Evolutionary conservation across 768 basidiomycete species (phyloP).

Genomic region (Russula sp.): DNA sequence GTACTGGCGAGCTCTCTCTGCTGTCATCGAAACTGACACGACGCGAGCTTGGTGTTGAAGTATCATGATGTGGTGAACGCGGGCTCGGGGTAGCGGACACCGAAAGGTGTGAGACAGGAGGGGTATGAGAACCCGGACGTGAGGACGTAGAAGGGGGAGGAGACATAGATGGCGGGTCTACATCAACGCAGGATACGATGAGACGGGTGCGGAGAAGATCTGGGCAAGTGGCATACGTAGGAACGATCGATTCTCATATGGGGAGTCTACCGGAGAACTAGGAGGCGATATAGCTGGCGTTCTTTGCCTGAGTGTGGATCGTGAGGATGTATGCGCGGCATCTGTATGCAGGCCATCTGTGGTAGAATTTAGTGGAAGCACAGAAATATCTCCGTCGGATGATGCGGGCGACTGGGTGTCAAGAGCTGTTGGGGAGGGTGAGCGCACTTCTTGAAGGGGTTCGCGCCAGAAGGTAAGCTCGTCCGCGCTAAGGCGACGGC

Average conservation of each 20-base stretch:
- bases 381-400: slow-evolving; percentile 18
- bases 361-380: background rate
- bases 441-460: slow-evolving; percentile 25
- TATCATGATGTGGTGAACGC: background rate
- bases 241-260: slow-evolving; percentile 4
- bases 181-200: background rate
- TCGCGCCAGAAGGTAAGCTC: slow-evolving; percentile 27
- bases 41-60: background rate
- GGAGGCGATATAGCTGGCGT: background rate
- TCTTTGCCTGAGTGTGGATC: background rate
- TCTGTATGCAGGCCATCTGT: background rate
- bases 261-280: background rate
- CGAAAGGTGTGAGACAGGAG: background rate
- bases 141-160: background rate
- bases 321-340: background rate
- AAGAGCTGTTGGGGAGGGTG: slow-evolving; percentile 29
- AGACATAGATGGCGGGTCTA: background rate
- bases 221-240: slow-evolving; percentile 3
- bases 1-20: background rate
- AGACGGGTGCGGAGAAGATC: background rate
- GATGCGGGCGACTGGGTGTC: slow-evolving; percentile 15
- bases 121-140: background rate
- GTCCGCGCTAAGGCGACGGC: slow-evolving; percentile 29
- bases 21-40: background rate
- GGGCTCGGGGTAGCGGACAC: background rate